Evolutionary conservation across 176 grass and related monocot genomes (phyloP).

Genomic region (Tuctoria greenei): DNA sequence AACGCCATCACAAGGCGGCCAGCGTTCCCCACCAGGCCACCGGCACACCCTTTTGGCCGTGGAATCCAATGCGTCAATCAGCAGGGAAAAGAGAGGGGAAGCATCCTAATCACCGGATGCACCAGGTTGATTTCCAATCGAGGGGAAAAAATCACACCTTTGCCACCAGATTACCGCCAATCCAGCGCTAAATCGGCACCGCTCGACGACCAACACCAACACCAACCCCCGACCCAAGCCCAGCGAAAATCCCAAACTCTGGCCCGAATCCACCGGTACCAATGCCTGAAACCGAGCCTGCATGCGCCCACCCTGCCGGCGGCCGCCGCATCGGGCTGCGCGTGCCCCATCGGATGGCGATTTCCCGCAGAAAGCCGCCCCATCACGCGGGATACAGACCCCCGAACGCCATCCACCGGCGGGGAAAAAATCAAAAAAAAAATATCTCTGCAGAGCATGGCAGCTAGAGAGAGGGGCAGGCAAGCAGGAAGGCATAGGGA

Average conservation of each 20-base stretch:
- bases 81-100: constrained; percentile 4
- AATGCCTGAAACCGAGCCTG: background rate
- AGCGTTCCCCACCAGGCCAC: constrained; percentile 15
- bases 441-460: background rate
- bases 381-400: constrained; percentile 21
- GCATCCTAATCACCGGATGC: constrained; percentile 51
- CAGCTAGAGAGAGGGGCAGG: too few species aligned
- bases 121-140: constrained; percentile 28
- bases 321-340: constrained; percentile 10
- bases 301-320: background rate
- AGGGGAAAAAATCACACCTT: constrained; percentile 31
- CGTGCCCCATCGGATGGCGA: background rate
- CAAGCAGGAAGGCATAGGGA: background rate
- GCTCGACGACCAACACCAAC: background rate
- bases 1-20: constrained; percentile 27
- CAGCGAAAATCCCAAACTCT: background rate
- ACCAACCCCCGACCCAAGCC: background rate
- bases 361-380: background rate
- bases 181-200: constrained; percentile 29
- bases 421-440: constrained; percentile 14
- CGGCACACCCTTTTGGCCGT: constrained; percentile 35
- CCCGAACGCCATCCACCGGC: background rate
- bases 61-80: constrained; percentile 45
- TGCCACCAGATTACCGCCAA: constrained; percentile 32
- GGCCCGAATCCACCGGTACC: constrained; percentile 26